Conservation (phyloP, 257 asterid species). For the Oldenlandia corymbosa region DNA sequence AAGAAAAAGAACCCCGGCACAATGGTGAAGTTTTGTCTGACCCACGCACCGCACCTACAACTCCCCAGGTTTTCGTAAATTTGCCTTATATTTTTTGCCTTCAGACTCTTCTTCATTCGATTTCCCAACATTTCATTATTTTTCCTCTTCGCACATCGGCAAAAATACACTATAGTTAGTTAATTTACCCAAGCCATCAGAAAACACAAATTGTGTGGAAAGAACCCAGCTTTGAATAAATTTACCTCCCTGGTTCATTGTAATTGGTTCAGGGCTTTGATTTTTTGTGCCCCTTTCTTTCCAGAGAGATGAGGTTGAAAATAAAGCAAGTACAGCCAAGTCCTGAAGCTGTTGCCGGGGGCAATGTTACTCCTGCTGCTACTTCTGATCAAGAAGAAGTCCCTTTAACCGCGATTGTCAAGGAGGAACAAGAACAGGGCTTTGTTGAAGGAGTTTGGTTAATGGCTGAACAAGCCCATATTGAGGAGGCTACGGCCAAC, state of each 20-base stretch:
- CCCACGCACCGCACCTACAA: slow-evolving; percentile 15
- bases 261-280: slow-evolving; percentile 17
- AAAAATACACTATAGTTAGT: neutral
- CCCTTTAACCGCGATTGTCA: slow-evolving; percentile 19
- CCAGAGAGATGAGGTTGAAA: slow-evolving; percentile 45
- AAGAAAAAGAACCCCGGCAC: neutral
- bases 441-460: slow-evolving; percentile 16
- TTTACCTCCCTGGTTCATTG: neutral
- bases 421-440: slow-evolving; percentile 19
- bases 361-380: neutral
- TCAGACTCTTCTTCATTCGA: slow-evolving; percentile 6
- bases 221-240: slow-evolving; percentile 5
- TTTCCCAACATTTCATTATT: neutral
- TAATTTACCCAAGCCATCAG: too few species aligned
- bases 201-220: neutral
- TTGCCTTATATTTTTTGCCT: slow-evolving; percentile 2
- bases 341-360: slow-evolving; percentile 8
- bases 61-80: slow-evolving; percentile 12
- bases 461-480: slow-evolving; percentile 11
- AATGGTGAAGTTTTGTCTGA: neutral
- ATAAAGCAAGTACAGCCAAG: slow-evolving; percentile 53
- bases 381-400: slow-evolving; percentile 24
- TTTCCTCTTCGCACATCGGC: neutral
- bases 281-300: too few species aligned
- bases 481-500: neutral